phyloP scores from a whole-genome alignment of 192 early-diverging fungal genomes.

The Linnemannia schmuckeri region DNA sequence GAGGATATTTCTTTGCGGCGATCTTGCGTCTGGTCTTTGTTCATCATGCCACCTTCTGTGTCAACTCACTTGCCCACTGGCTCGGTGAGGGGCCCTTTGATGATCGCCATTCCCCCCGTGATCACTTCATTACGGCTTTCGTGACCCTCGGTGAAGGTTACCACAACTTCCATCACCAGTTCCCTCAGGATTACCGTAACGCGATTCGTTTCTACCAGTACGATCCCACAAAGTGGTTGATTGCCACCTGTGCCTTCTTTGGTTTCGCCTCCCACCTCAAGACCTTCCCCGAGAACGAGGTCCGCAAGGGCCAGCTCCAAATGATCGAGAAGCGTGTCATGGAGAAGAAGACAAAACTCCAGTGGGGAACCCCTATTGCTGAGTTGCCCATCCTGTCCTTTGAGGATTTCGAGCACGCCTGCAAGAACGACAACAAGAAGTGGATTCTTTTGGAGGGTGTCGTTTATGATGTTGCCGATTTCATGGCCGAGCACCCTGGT shows the following conservation, averaged over 20 bases:
- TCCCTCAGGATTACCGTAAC: constrained; percentile 89
- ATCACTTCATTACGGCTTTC: constrained; percentile 86
- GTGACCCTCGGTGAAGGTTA: constrained; percentile 88
- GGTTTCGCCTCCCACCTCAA: constrained; percentile 83
- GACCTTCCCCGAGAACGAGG: constrained; percentile 84
- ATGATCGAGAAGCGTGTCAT: constrained; percentile 90
- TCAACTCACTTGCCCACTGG: constrained; percentile 86
- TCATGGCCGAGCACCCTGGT: constrained; percentile 93
- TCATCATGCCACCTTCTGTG: constrained; percentile 90
- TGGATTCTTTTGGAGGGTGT: constrained; percentile 89
- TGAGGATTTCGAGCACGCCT: constrained; percentile 69
- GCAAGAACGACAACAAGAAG: constrained; percentile 73
- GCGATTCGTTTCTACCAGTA: constrained; percentile 84
- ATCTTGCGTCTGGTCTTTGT: constrained; percentile 77
- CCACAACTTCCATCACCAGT: constrained; percentile 91
- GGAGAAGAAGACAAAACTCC: constrained; percentile 68
- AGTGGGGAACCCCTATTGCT: constrained; percentile 79
- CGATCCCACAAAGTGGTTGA: constrained; percentile 92
- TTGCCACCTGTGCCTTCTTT: constrained; percentile 65
- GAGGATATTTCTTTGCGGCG: constrained; percentile 84
- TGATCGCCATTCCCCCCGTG: constrained; percentile 84
- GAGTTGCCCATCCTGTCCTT: constrained; percentile 75
- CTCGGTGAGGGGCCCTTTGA: constrained; percentile 82
- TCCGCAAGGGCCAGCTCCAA: constrained; percentile 79
- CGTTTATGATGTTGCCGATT: constrained; percentile 85